Evolutionary conservation across 495 filamentous ascomycete genomes (phyloP).

Genomic region (Aspergillus mulundensis): DNA sequence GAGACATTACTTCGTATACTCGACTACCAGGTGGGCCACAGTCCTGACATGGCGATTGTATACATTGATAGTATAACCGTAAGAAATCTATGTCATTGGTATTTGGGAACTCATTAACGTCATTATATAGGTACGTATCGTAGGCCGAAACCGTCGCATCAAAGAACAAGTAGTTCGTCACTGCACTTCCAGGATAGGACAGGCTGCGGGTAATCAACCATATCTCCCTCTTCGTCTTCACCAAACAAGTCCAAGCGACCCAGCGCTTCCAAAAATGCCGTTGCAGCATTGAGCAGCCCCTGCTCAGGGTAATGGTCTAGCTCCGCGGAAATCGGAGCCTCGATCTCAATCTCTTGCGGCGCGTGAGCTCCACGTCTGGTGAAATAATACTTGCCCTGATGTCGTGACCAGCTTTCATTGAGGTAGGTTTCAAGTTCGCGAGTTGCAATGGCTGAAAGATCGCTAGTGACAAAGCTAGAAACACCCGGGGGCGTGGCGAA

Average conservation of each 20-base stretch:
- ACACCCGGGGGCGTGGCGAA: neutral
- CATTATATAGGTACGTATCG: neutral
- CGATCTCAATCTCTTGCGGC: slow-evolving; percentile 31
- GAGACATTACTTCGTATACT: too few species aligned
- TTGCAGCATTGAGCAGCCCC: slow-evolving; percentile 21
- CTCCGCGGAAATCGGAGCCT: slow-evolving; percentile 18
- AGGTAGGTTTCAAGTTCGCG: slow-evolving; percentile 39
- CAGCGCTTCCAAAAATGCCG: slow-evolving; percentile 17
- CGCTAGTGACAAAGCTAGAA: slow-evolving; percentile 17
- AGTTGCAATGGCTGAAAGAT: slow-evolving; percentile 25
- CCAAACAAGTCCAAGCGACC: slow-evolving; percentile 22
- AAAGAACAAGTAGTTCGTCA: neutral
- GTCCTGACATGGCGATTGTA: too few species aligned
- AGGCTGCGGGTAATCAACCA: neutral
- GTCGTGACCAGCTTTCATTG: slow-evolving; percentile 34
- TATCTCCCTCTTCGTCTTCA: neutral
- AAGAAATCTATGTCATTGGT: neutral
- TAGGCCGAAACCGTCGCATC: neutral
- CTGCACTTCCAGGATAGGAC: neutral
- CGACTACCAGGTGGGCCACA: too few species aligned
- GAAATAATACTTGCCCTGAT: slow-evolving; percentile 40
- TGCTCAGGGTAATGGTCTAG: slow-evolving; percentile 21
- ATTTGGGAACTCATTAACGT: neutral
- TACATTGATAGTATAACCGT: too few species aligned
- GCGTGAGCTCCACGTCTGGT: slow-evolving; percentile 33